These are phyloP conservation scores for Arthroderma sp. DNA, from an alignment of 2,329 filamentous ascomycete species.

Conservation along the genomic window DNA sequence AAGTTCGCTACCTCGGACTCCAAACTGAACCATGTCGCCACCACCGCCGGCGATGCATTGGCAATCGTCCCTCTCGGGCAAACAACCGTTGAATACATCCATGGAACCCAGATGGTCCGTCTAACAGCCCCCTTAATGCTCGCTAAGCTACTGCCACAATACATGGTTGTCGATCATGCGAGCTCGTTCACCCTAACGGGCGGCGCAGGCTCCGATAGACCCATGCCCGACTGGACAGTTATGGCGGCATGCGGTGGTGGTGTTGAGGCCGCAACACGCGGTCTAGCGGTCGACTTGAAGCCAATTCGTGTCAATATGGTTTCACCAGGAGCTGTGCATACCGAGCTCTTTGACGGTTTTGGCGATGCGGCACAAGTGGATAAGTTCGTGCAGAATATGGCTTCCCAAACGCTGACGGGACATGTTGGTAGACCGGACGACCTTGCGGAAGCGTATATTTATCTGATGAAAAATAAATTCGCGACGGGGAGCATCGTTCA, in stretches of 20 bases:
- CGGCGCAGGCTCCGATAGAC: constrained; percentile 24
- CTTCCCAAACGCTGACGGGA: constrained; percentile 16
- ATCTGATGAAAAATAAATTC: constrained; percentile 32
- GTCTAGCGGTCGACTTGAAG: constrained; percentile 29
- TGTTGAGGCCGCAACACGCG: constrained; percentile 22
- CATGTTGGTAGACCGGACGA: constrained; percentile 22
- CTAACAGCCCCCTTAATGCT: constrained; percentile 24
- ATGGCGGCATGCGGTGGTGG: constrained; percentile 16
- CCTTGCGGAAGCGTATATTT: constrained; percentile 33
- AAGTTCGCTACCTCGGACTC: constrained; percentile 19
- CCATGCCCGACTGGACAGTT: constrained; percentile 21
- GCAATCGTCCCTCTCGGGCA: constrained; percentile 15
- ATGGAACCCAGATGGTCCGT: constrained; percentile 20
- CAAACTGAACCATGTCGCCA: constrained; percentile 38
- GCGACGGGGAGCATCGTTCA: constrained; percentile 23
- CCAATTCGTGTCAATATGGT: constrained; percentile 33
- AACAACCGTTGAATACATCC: constrained; percentile 14
- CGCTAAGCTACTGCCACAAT: constrained; percentile 27
- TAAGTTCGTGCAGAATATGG: constrained; percentile 20
- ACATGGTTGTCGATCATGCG: constrained; percentile 17
- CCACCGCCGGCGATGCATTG: constrained; percentile 35
- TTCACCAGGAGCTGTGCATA: constrained; percentile 28
- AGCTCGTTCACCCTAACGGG: constrained; percentile 31
- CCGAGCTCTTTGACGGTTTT: constrained; percentile 23
- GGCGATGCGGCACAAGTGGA: constrained; percentile 8